Evolutionary conservation across 75 land plant genomes (phyloP).

Genomic region (Azolla pinnata): DNA sequence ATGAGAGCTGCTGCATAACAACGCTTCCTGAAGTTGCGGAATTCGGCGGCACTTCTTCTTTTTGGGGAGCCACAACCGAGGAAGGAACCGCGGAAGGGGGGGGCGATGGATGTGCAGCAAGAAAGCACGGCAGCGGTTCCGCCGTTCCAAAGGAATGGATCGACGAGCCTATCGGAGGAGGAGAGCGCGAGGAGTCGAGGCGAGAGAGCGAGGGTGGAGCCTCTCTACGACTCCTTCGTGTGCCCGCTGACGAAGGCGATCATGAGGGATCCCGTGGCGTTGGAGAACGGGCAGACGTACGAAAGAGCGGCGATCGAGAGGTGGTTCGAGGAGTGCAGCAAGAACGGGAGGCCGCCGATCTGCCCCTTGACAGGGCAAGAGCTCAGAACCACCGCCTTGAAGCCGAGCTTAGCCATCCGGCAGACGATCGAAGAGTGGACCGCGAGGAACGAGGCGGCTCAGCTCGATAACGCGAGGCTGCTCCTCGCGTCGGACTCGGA

Average conservation of each 20-base stretch:
- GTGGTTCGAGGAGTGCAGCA: conserved; percentile 41
- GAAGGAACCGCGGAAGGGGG: too few relatives aligned
- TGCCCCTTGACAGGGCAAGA: conserved; percentile 47
- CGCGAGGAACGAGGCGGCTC: conserved; percentile 52
- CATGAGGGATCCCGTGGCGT: conserved; percentile 78
- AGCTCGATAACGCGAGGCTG: conserved; percentile 38
- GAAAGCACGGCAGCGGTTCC: too few relatives aligned
- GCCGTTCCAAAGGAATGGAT: too few relatives aligned
- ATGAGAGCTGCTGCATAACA: too few relatives aligned
- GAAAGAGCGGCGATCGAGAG: conserved; percentile 58
- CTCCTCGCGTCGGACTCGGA: conserved; percentile 30
- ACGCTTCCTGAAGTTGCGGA: too few relatives aligned
- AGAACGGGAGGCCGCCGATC: conserved; percentile 18
- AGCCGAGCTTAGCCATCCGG: conserved; percentile 57
- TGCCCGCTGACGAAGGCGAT: conserved; percentile 68
- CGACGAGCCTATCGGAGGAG: too few relatives aligned
- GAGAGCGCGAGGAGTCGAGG: too few relatives aligned
- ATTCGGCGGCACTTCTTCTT: too few relatives aligned
- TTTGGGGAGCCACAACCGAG: too few relatives aligned
- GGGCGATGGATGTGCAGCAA: too few relatives aligned
- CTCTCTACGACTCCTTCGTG: conserved; percentile 57
- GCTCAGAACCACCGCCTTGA: conserved; percentile 23
- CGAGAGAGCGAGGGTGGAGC: too few relatives aligned
- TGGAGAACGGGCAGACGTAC: conserved; percentile 66
- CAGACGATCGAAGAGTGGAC: conserved; percentile 76